Evolutionary conservation across 208 protist species (phyloP).

Genomic region (Zelonia costaricensis): DNA sequence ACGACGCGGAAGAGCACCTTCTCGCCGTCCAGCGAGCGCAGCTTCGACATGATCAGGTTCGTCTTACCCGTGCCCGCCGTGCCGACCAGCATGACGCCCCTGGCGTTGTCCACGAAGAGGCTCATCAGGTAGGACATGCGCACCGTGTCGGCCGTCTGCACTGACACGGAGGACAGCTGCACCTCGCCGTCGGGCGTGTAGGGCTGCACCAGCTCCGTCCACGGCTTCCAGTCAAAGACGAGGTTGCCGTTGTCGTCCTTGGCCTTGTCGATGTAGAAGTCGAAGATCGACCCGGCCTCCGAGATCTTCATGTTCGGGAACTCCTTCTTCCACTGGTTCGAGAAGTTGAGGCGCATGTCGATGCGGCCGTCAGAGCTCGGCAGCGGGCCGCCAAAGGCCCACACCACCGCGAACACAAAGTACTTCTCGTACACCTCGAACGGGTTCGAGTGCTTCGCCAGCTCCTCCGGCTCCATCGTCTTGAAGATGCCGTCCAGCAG

Average conservation of each 20-base stretch:
- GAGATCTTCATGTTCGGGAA: constrained; percentile 93
- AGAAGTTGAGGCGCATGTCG: constrained; percentile 94
- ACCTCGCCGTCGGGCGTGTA: constrained; percentile 90
- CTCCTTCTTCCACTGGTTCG: constrained; percentile 95
- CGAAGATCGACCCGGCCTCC: constrained; percentile 93
- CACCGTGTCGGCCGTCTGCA: constrained; percentile 96
- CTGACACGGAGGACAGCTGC: constrained; percentile 92
- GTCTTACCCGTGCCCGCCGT: constrained; percentile 98
- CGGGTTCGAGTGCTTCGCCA: constrained; percentile 79
- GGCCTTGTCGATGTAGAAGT: constrained; percentile 95
- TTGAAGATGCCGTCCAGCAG: constrained; percentile 95
- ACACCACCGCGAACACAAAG: constrained; percentile 98
- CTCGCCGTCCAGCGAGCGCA: constrained; percentile 92
- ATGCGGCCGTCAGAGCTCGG: constrained; percentile 94
- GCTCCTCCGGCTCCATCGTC: constrained; percentile 82
- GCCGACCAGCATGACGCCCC: constrained; percentile 97
- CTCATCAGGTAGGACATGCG: constrained; percentile 96
- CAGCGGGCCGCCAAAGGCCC: constrained; percentile 97
- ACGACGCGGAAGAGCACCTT: constrained; percentile 93
- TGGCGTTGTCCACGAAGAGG: constrained; percentile 92
- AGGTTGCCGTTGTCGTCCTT: constrained; percentile 81
- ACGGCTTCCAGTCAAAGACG: constrained; percentile 91
- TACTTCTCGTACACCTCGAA: constrained; percentile 97
- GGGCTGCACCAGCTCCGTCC: constrained; percentile 91
- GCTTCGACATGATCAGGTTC: constrained; percentile 96